Percentiles rank a stretch among this genome's conserved stretches.
Conservation (phyloP, 768 basidiomycete genomes). For the Russula sp. region DNA sequence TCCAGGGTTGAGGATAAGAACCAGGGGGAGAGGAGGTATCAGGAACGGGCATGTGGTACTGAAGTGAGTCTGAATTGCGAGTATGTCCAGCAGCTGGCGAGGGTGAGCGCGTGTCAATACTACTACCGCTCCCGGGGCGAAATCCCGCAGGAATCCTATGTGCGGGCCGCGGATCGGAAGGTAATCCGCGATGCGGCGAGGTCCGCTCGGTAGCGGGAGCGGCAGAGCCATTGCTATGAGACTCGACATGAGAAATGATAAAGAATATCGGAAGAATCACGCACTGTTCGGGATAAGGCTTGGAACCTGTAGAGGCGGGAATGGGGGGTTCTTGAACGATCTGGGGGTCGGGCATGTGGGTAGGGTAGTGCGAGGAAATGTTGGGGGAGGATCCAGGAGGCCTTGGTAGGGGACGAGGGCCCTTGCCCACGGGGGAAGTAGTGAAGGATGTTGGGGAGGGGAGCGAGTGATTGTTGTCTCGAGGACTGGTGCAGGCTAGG, state of each 20-base stretch:
- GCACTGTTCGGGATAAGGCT: conserved; percentile 23
- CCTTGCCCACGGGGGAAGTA: conserved; percentile 27
- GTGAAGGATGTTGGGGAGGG: conserved; percentile 25
- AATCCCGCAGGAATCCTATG: conserved; percentile 1
- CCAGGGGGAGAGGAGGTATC: conserved; percentile 13
- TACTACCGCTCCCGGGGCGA: conserved; percentile 21
- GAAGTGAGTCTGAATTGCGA: conserved; percentile 17
- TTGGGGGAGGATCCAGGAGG: conserved; percentile 23
- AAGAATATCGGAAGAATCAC: not conserved
- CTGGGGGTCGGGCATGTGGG: conserved; percentile 28
- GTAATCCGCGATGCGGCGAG: conserved; percentile 20
- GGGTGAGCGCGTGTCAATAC: conserved; percentile 12
- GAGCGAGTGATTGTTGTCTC: conserved; percentile 23
- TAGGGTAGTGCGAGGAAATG: conserved; percentile 20
- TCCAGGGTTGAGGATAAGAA: conserved; percentile 22
- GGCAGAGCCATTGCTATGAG: conserved; percentile 13
- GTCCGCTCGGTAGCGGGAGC: conserved; percentile 9
- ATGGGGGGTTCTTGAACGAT: conserved; percentile 9
- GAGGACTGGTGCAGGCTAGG: conserved; percentile 23
- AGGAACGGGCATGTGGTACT: conserved; percentile 26
- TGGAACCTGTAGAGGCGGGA: conserved; percentile 6
- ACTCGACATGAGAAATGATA: conserved; percentile 1
- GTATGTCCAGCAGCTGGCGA: conserved; percentile 23
- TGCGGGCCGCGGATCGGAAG: conserved; percentile 25
- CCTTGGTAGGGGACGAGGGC: conserved; percentile 29